Evolutionary conservation across 805 yeast genomes (phyloP).

Genomic region (Starmerella stigmatis): DNA sequence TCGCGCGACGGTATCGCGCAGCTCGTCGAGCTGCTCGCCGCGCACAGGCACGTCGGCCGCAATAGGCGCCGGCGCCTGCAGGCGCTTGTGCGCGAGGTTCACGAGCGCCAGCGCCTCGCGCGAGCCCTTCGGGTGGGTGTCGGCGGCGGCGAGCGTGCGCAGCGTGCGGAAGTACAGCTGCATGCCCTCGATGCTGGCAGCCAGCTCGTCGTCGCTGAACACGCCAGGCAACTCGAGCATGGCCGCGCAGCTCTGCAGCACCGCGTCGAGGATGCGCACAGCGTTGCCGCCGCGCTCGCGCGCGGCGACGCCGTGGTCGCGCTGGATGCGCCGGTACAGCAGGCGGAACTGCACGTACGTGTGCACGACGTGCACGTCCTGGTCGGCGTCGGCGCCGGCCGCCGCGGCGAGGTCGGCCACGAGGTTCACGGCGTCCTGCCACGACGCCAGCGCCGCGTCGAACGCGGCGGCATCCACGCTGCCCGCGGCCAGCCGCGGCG

Average conservation of each 20-base stretch:
- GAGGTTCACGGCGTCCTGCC: conserved; percentile 14
- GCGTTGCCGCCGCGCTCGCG: conserved; percentile 26
- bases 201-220: conserved; percentile 65
- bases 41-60: conserved; percentile 20
- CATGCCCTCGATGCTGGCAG: conserved; percentile 43
- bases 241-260: conserved; percentile 45
- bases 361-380: conserved; percentile 61
- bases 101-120: conserved; percentile 29
- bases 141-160: conserved; percentile 12
- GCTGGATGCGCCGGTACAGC: conserved; percentile 54
- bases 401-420: conserved; percentile 27
- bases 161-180: conserved; percentile 37
- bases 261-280: conserved; percentile 41
- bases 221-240: conserved; percentile 85
- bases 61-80: conserved; percentile 18
- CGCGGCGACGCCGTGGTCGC: conserved; percentile 48
- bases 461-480: conserved; percentile 27
- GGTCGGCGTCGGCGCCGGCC: conserved; percentile 30
- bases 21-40: conserved; percentile 5
- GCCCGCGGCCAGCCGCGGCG: conserved; percentile 5
- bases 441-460: conserved; percentile 10
- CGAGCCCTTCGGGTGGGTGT: conserved; percentile 8
- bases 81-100: conserved; percentile 15
- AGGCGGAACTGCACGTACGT: conserved; percentile 66
- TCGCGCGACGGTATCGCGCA: conserved; percentile 8